A percentile compares a stretch with the other conserved stretches of the same genome.
phyloP scores from a whole-genome alignment of 306 rosid species.

The Pueraria montana region DNA sequence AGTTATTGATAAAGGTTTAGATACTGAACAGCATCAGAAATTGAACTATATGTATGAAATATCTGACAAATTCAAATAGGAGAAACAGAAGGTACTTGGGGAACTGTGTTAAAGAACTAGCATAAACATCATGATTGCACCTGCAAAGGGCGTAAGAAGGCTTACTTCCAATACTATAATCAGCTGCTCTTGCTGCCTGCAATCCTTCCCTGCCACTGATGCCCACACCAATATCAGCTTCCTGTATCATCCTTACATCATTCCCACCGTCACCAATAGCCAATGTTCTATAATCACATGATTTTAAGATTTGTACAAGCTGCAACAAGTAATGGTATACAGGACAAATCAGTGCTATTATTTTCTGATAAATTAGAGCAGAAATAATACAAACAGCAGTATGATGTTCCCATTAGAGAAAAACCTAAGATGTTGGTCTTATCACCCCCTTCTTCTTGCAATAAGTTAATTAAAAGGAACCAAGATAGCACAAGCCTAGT shows the following conservation, averaged over 20 bases:
- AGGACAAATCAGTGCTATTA: conserved; percentile 37
- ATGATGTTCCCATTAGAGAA: conserved; percentile 23
- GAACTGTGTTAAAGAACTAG: conserved; percentile 32
- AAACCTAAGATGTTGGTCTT: conserved; percentile 28
- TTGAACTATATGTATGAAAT: conserved; percentile 11
- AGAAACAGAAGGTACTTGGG: conserved; percentile 26
- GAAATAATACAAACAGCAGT: conserved; percentile 41
- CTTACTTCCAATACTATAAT: conserved; percentile 98
- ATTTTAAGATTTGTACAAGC: conserved; percentile 93
- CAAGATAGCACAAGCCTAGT: conserved; percentile 30
- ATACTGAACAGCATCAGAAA: conserved; percentile 31
- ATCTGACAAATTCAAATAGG: conserved; percentile 11
- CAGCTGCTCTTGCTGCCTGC: conserved; percentile 99
- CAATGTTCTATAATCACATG: conserved; percentile 94
- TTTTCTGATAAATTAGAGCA: conserved; percentile 26
- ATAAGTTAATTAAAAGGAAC: conserved; percentile 33
- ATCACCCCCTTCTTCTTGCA: conserved; percentile 5
- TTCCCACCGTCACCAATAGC: conserved; percentile 99
- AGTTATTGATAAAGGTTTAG: conserved; percentile 5
- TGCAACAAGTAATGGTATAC: conserved; percentile 61
- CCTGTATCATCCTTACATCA: conserved; percentile 99
- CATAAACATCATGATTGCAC: conserved; percentile 34
- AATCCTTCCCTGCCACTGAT: conserved; percentile 99
- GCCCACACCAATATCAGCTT: conserved; percentile 98
- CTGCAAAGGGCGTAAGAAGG: neutral